Evolutionary conservation across 75 land plant species (phyloP).

Genomic region (Azolla pinnata): DNA sequence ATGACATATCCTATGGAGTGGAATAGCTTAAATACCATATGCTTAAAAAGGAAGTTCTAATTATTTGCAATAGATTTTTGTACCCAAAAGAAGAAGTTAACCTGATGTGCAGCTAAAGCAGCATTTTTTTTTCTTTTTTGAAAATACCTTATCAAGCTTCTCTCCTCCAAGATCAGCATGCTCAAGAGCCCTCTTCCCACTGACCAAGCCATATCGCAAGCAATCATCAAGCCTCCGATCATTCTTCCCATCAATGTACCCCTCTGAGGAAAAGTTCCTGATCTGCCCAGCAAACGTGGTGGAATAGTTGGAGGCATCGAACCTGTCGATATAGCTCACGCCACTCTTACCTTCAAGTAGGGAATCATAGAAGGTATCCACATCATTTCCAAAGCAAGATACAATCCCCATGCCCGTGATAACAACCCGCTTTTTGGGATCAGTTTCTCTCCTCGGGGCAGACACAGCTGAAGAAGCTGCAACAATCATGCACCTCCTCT

Average conservation of each 20-base stretch:
- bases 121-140: no score
- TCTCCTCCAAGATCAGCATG: slow-evolving; percentile 46
- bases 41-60: no score
- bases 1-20: no score
- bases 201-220: slow-evolving; percentile 51
- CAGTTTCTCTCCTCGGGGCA: slow-evolving; percentile 45
- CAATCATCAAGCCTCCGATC: slow-evolving; percentile 66
- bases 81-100: no score
- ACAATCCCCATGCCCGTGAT: slow-evolving; percentile 76
- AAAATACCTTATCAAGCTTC: slow-evolving; percentile 33
- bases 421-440: slow-evolving; percentile 65
- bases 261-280: slow-evolving; percentile 40
- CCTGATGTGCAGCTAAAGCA: no score
- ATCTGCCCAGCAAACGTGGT: slow-evolving; percentile 67
- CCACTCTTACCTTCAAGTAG: slow-evolving; percentile 61
- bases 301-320: slow-evolving; percentile 61
- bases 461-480: no score
- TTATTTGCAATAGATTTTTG: no score
- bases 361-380: slow-evolving; percentile 50
- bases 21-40: no score
- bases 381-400: slow-evolving; percentile 68
- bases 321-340: slow-evolving; percentile 43
- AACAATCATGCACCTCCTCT: no score
- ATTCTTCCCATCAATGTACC: slow-evolving; percentile 68
- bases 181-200: slow-evolving; percentile 59